Evolutionary conservation across 2,329 filamentous ascomycete genomes (phyloP).

Genomic region (Arthrinium puccinioides): DNA sequence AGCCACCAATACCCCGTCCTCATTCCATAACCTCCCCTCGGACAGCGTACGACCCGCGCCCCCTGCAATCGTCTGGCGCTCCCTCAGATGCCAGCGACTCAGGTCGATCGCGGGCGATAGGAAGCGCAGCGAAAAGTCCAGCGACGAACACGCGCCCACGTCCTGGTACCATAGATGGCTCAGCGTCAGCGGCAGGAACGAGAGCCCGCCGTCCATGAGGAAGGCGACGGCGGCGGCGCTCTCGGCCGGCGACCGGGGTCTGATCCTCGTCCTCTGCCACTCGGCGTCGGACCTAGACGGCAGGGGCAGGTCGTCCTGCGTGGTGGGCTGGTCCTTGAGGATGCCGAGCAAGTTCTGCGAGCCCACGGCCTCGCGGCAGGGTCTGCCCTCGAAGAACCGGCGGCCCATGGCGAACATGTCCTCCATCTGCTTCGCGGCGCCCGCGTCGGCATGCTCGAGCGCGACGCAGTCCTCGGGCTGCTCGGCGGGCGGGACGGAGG

Average conservation of each 20-base stretch:
- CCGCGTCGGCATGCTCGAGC: constrained; percentile 10
- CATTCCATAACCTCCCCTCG: constrained; percentile 37
- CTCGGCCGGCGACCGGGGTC: constrained; percentile 11
- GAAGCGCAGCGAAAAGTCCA: constrained; percentile 43
- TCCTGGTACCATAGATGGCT: constrained; percentile 35
- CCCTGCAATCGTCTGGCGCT: constrained; percentile 29
- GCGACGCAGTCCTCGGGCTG: constrained; percentile 17
- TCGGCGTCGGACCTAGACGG: constrained; percentile 31
- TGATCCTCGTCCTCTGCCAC: constrained; percentile 26
- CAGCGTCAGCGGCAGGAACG: constrained; percentile 36
- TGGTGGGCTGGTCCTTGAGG: constrained; percentile 23
- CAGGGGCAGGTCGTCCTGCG: constrained; percentile 28
- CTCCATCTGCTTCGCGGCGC: constrained; percentile 13
- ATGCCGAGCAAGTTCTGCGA: constrained; percentile 35
- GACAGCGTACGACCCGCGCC: constrained; percentile 34
- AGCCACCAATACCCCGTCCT: constrained; percentile 34
- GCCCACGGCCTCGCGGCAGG: constrained; percentile 31
- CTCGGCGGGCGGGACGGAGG: constrained; percentile 16
- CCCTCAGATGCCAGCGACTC: constrained; percentile 33
- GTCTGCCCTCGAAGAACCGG: constrained; percentile 26
- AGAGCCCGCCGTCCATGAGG: constrained; percentile 34
- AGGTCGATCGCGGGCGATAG: constrained; percentile 31
- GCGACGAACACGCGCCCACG: constrained; percentile 31
- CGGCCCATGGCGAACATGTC: constrained; percentile 21
- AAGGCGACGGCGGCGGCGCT: constrained; percentile 32